Evolutionary conservation across 1,139 yeast genomes (phyloP).

Genomic region (Geotrichum siamense): DNA sequence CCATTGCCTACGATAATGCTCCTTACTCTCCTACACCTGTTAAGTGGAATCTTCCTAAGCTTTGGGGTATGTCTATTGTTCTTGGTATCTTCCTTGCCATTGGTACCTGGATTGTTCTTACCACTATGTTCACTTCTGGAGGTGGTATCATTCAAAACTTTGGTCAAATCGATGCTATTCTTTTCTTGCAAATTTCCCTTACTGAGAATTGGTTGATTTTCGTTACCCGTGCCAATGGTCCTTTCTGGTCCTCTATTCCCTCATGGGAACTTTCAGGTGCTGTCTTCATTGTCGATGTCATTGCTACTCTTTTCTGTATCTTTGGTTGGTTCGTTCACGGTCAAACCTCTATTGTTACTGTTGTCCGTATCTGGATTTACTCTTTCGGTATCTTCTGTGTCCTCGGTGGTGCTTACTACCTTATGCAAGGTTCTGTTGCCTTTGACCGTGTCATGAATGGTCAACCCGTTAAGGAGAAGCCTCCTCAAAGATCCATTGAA

Average conservation of each 20-base stretch:
- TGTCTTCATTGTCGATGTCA: conserved; percentile 58
- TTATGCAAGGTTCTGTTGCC: conserved; percentile 71
- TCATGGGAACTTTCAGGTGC: conserved; percentile 72
- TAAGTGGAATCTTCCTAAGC: conserved; percentile 92
- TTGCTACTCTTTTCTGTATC: conserved; percentile 63
- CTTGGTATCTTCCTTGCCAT: conserved; percentile 60
- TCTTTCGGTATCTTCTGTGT: conserved; percentile 67
- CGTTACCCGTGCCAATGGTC: conserved; percentile 74
- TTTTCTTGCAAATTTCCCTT: conserved; percentile 65
- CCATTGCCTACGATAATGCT: conserved; percentile 80
- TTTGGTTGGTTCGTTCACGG: conserved; percentile 70
- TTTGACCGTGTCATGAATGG: conserved; percentile 96
- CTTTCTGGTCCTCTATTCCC: conserved; percentile 65
- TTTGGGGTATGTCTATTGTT: conserved; percentile 69
- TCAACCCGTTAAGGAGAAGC: conserved; percentile 58
- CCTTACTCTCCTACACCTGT: conserved; percentile 96
- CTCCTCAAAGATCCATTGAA: conserved; percentile 75
- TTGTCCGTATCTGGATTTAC: conserved; percentile 60
- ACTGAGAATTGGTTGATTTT: conserved; percentile 76
- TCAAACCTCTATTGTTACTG: conserved; percentile 62
- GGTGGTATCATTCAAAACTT: conserved; percentile 66
- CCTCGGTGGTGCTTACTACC: conserved; percentile 63
- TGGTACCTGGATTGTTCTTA: conserved; percentile 68
- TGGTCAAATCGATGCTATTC: conserved; percentile 61
- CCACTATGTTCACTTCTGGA: conserved; percentile 55